Evolutionary conservation across 2,329 filamentous ascomycete genomes (phyloP).

Genomic region (Aspergillus aculeatinus): DNA sequence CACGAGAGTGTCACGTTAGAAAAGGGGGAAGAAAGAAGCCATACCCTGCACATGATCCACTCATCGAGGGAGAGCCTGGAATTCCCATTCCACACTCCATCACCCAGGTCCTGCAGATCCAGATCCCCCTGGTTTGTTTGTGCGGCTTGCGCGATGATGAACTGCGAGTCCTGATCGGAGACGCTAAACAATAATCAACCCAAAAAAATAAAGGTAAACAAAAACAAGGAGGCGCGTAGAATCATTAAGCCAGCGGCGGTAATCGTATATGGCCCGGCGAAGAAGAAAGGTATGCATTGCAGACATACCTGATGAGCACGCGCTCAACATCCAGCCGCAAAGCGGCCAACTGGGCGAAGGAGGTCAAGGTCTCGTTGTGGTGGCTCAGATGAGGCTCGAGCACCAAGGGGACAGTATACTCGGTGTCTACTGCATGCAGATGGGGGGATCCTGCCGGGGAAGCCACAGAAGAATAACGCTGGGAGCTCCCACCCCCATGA

Average conservation of each 20-base stretch:
- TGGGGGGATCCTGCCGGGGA: neutral
- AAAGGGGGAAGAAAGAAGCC: too few species aligned
- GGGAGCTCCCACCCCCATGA: too few species aligned
- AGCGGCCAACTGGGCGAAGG: constrained; percentile 34
- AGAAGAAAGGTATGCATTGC: neutral
- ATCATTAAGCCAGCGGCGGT: neutral
- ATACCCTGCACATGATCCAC: neutral
- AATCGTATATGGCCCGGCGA: too few species aligned
- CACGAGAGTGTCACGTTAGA: neutral
- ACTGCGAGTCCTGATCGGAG: constrained; percentile 49
- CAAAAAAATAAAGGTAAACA: neutral
- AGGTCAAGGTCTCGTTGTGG: constrained; percentile 31
- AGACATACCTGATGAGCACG: constrained; percentile 34
- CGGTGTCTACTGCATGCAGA: neutral
- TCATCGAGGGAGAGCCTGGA: neutral
- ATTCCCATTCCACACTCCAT: constrained; percentile 27
- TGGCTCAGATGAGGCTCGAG: constrained; percentile 15
- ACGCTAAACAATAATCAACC: constrained; percentile 25
- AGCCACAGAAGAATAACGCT: too few species aligned
- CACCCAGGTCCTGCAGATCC: constrained; percentile 30
- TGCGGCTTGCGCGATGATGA: constrained; percentile 51
- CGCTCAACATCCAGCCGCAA: constrained; percentile 33
- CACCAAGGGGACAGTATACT: neutral
- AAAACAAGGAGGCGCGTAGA: neutral
- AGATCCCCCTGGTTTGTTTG: constrained; percentile 38